Evolutionary conservation across 1,139 yeast genomes (phyloP), one percentile per base, ranked within the genome.

Genomic region (Hyphopichia burtonii): DNA sequence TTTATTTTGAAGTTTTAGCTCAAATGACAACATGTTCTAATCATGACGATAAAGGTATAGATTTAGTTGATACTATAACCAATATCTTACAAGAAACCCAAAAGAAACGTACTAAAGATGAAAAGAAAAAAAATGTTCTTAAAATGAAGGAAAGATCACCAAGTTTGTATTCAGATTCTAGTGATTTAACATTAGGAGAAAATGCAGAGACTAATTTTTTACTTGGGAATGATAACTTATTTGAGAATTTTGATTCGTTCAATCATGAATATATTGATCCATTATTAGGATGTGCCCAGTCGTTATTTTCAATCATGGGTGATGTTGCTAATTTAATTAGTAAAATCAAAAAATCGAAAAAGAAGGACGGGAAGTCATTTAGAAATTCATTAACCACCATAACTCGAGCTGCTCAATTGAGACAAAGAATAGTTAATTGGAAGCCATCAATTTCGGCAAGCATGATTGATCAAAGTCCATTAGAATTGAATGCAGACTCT

Each of bases 1-100:
- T 82, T 37, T 83, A 83, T 56, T 74, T 80, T 51, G 87, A 82
- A 57, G 86, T 82, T 2, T 61, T 82, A 45, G 82, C 86, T 1
- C 78, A 83, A 46, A 74, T 83, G 74, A 80, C 86, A 0, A 71
- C 83, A 16, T 79, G 74, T 41, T 58, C 66, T 11, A 69, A 62
- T 25, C 65, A 67, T 37, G 83, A 75, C 44, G 74, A 68, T 42
- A 69, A 68, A 41, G 76, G 76, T 0, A 60, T 69, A 15, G 75
- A 69, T 46, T 55, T 70, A 39, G 76, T 71, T 9, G 73, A 74
- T 1, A 62, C 74, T 1, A 69, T 71, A 36, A 68, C 75, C 14
- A 48, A 63, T 1, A 62, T 67, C 44, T 46, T 58, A 23, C 60
- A 61, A 31, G 31, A 33, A 39, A 41, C 15, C 39, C 47, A 39